Base-by-base conservation (phyloP, 1,139 yeast species). In the Saccharomyces hybrid region DNA sequence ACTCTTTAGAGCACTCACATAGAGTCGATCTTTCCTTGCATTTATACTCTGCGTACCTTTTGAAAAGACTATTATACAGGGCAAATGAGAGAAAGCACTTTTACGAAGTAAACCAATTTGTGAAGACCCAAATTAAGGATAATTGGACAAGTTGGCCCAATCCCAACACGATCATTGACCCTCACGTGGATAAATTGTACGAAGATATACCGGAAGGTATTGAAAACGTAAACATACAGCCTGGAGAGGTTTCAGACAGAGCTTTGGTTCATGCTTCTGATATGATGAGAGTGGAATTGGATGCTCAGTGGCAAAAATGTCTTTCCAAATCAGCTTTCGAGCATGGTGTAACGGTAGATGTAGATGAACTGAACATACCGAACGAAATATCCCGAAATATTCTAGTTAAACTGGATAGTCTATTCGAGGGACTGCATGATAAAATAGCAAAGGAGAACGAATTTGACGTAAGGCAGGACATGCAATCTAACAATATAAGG, bases 121-220 rank as follows among this genome's bases (percentile, higher is more conserved):
- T 66, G 7, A 60, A 56, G 52, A 62, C 64, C 2, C 63, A 64
- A 48, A 54, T 68, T 3, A 63, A 63, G 46, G 66, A 67, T 31
- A 62, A 59, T 52, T 66, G 71, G 71, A 62, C 64, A 1, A 59
- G 66, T 26, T 68, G 71, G 71, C 71, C 71, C 2, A 65, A 61
- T 49, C 56, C 60, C 1, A 54, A 58, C 32, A 60, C 65, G 1
- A 59, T 66, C 7, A 61, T 67, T 5, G 65, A 66, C 48, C 71
- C 71, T 2, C 59, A 61, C 26, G 59, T 59, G 1, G 57, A 59
- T 52, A 50, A 51, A 27, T 20, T 67, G 1, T 66, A 64, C 53
- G 71, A 65, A 50, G 69, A 66, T 53, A 57, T 54, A 7, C 32
- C 47, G 14, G 51, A 48, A 8, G 34, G n/a, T 4, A 42, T 48